Percentiles rank a stretch among this genome's conserved stretches.
Conservation (phyloP, 2,329 filamentous ascomycete genomes). For the Emydomyces testavorans region DNA sequence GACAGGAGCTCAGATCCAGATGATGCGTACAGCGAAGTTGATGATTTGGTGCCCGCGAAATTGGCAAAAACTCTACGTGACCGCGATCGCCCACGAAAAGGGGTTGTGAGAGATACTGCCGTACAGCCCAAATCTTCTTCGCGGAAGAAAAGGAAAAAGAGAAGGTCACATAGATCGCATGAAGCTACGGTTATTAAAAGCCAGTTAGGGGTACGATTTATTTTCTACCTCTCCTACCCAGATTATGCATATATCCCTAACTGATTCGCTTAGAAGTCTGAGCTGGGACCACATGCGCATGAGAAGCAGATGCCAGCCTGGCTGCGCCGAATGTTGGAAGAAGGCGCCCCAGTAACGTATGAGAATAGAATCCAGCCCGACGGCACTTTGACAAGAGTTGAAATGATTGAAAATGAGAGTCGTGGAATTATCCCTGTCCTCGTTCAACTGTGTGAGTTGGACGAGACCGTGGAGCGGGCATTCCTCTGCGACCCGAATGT, state of each 20-base stretch:
- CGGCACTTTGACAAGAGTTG: constrained; percentile 35
- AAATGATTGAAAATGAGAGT: constrained; percentile 38
- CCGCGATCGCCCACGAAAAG: constrained; percentile 22
- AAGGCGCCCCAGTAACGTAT: constrained; percentile 46
- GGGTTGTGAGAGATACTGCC: constrained; percentile 26
- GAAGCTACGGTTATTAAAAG: neutral
- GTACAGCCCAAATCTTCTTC: constrained; percentile 16
- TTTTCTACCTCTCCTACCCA: neutral
- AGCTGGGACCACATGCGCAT: constrained; percentile 60
- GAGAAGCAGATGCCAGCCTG: constrained; percentile 64
- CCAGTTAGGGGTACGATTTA: constrained; percentile 4
- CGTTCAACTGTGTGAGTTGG: constrained; percentile 52
- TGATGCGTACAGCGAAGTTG: constrained; percentile 12
- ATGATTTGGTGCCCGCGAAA: constrained; percentile 17
- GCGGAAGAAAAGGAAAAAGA: constrained; percentile 17
- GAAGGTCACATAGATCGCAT: neutral
- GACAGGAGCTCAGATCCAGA: constrained; percentile 9
- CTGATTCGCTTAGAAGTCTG: constrained; percentile 36
- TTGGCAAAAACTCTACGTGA: constrained; percentile 20
- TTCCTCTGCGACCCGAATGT: constrained; percentile 70
- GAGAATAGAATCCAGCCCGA: constrained; percentile 40
- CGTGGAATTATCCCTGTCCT: constrained; percentile 52
- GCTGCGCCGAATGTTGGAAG: constrained; percentile 52
- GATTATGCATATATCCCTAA: constrained; percentile 1
- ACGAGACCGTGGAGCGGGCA: constrained; percentile 52